These are phyloP conservation scores for Kodamaea anthophila DNA, from an alignment of 1,139 yeast species.

Conservation along the genomic window DNA sequence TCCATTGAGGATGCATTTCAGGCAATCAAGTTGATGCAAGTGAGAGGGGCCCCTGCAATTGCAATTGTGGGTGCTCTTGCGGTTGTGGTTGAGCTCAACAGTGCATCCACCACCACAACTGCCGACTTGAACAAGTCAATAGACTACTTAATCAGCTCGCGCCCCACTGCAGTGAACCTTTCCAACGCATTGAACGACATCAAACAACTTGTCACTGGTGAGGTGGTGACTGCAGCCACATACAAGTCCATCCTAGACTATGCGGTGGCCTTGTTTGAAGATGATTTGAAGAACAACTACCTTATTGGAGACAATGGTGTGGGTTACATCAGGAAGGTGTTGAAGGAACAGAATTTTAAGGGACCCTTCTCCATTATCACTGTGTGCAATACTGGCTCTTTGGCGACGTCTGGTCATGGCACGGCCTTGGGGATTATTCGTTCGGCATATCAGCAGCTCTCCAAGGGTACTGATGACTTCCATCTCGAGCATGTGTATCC, in stretches of 20 bases:
- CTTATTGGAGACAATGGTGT: conserved; percentile 80
- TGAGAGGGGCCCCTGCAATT: conserved; percentile 97
- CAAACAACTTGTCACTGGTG: conserved; percentile 26
- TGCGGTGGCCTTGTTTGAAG: conserved; percentile 57
- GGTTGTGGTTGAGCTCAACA: conserved; percentile 57
- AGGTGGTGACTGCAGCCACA: conserved; percentile 21
- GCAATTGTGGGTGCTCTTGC: conserved; percentile 91
- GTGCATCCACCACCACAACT: conserved; percentile 11
- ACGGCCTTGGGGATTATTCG: conserved; percentile 92
- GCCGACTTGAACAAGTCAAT: conserved; percentile 43
- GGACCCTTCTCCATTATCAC: conserved; percentile 80
- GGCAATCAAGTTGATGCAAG: conserved; percentile 87
- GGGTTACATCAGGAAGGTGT: conserved; percentile 48
- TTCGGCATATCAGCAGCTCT: conserved; percentile 49
- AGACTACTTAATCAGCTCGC: conserved; percentile 62
- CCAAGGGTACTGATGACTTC: conserved; percentile 22
- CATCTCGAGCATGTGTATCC: conserved; percentile 72
- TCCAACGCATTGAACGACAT: conserved; percentile 70
- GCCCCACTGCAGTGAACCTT: conserved; percentile 95
- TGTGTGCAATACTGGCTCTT: conserved; percentile 80
- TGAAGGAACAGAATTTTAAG: conserved; percentile 42
- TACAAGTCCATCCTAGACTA: conserved; percentile 40
- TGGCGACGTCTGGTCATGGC: conserved; percentile 97
- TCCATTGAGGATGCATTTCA: conserved; percentile 67
- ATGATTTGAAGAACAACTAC: conserved; percentile 70